phyloP scores from a whole-genome alignment of 208 protist species.

The Acanthamoeba sp. region DNA sequence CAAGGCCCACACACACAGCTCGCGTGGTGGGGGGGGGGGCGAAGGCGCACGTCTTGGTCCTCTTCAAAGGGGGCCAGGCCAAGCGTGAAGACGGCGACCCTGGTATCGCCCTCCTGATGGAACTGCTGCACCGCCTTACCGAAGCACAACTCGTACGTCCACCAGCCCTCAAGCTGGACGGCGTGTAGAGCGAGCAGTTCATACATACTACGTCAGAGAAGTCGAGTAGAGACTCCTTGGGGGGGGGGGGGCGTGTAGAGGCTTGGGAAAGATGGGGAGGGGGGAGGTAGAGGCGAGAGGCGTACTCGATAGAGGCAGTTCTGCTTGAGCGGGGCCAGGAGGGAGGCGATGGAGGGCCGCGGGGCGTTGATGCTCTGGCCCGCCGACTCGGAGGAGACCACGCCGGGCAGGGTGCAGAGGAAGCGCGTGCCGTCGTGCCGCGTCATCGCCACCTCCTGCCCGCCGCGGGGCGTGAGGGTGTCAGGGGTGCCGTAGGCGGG shows the following conservation, averaged over 20 bases:
- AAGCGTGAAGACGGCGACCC: not conserved
- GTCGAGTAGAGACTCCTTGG: too few species aligned
- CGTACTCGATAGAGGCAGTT: slow-evolving; percentile 28
- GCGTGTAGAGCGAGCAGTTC: too few species aligned
- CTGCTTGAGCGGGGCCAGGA: slow-evolving; percentile 22
- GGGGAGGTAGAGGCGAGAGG: too few species aligned
- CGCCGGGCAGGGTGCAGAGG: not conserved
- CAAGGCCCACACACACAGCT: too few species aligned
- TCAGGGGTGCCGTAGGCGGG: not conserved
- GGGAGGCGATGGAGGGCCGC: not conserved
- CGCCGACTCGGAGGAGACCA: not conserved
- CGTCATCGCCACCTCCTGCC: not conserved
- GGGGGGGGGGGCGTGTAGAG: too few species aligned
- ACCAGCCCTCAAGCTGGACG: slow-evolving; percentile 39
- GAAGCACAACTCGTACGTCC: slow-evolving; percentile 57
- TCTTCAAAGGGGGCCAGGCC: not conserved
- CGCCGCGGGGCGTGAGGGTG: not conserved
- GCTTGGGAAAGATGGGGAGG: too few species aligned
- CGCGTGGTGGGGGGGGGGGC: not conserved
- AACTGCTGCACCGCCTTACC: slow-evolving; percentile 1
- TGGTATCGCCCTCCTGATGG: not conserved
- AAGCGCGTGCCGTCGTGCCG: not conserved
- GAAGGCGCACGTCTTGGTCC: not conserved
- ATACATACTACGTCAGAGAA: too few species aligned
- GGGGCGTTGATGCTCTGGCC: not conserved